Evolutionary conservation across 2,329 filamentous ascomycete species (phyloP), one percentile per base, ranked within the genome.

Genomic region (Penicillium sp.): DNA sequence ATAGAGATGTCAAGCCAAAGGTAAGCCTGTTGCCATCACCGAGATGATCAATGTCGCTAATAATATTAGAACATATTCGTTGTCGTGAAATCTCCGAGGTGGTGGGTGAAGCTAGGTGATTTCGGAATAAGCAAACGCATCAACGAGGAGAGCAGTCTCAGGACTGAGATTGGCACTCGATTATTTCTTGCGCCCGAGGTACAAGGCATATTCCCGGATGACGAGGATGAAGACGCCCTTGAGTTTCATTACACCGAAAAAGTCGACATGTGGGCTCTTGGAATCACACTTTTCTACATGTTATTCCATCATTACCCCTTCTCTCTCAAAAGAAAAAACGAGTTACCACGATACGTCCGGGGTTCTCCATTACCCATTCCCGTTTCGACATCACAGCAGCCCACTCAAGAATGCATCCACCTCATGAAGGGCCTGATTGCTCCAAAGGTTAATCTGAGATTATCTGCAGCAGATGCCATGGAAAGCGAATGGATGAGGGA

Each of bases 221-320:
- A 23, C 18, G 6, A 4, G 7, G 12, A 13, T 37, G 34, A n/a
- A 13, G 6, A 26, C 15, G 27, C n/a, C 3, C 21, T 34, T 24
- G 29, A 46, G 9, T 46, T 10, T 13, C 21, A 34, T n/a, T 48
- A 41, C 12, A 15, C 36, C 6, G 37, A 40, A n/a, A 30, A 36
- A 17, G 45, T 47, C 7, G 45, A 47, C 18, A 27, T 47, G 6
- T 47, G 45, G 45, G 40, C 45, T 30, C 45, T 47, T 4, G 45
- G 45, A 2, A 34, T 47, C 5, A 47, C 32, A 13, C 10, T 34
- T 9, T 47, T 47, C 24, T 40, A 47, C 23, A 47, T 47, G 21
- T 12, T 47, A 21, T 30, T 37, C 15, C 10, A 12, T n/a, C 27
- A 46, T n/a, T 39, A 20, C 8, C 45, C 33, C 1, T 40, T 46